Base-by-base conservation (phyloP, 495 filamentous ascomycete species). In the Pyronema omphalodes region DNA sequence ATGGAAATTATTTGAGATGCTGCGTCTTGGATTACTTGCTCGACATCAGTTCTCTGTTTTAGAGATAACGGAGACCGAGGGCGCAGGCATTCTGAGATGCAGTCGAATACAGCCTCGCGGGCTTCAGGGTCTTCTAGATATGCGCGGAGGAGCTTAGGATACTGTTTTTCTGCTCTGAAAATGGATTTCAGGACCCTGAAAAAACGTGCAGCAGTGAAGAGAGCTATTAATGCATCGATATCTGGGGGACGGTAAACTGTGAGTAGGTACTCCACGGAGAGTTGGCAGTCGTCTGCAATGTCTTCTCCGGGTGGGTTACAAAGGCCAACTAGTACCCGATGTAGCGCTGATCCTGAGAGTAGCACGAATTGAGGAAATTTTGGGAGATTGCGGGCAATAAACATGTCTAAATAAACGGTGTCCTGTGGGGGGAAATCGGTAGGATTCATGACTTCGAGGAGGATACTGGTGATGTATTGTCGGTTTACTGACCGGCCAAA, bases 331-430 rank as follows among this genome's bases (percentile, higher is more conserved):
- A 98, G 72, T 37, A 94, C 81, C 44, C 79, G 81, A 59, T 89
- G 82, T 0, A 96, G 73, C 7, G 82, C 81, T 7, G 83, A 83
- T 48, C 88, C 91, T 0, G 91, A 79, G 54, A 98, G 77, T 35
- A 94, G 74, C 58, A 98, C 84, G 61, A 93, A 94, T 65, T 95
- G 88, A 5, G 86, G 88, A 64, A 93, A 98, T 68, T 96, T 98
- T 1, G 91, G 86, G 12, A 96, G 74, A 60, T 93, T 98, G 54
- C 91, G 82, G 44, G 91, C 89, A 66, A 96, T 79, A 63, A 98
- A 96, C 86, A 98, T 98, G 65, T 98, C 83, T 36, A 98, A 74
- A 67, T 93, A 96, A 54, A 98, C 85, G 23, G 82, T 86, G 66
- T 95, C 86, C 55, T 82, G 76, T n/a, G 77, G 61, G 3, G 76